These are phyloP conservation scores for Begonia peltatifolia DNA, from an alignment of 306 rosid species.

Conservation along the genomic window DNA sequence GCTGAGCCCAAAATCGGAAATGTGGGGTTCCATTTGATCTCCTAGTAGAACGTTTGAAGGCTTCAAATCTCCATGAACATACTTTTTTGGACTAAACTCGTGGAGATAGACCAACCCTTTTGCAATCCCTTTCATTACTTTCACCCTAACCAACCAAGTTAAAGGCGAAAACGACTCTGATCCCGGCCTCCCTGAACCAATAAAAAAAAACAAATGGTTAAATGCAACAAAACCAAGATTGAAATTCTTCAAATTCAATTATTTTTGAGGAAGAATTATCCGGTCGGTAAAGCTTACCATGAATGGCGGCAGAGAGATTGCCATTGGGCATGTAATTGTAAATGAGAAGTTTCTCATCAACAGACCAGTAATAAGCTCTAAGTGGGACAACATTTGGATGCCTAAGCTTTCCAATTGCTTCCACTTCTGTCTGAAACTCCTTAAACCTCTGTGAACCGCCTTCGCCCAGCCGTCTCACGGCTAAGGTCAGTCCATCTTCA, in stretches of 20 bases:
- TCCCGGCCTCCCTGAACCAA: constrained; percentile 65
- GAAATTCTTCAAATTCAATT: background rate
- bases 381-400: constrained; percentile 76
- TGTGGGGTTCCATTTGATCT: constrained; percentile 61
- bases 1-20: constrained; percentile 88
- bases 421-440: constrained; percentile 94
- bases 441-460: constrained; percentile 96
- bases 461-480: constrained; percentile 90
- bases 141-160: constrained; percentile 53
- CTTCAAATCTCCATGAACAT: constrained; percentile 94
- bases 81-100: constrained; percentile 90
- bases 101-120: constrained; percentile 82
- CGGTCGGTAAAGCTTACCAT: constrained; percentile 29
- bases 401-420: constrained; percentile 87
- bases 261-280: background rate
- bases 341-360: constrained; percentile 93
- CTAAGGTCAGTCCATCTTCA: constrained; percentile 76
- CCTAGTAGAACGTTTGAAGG: constrained; percentile 76
- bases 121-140: constrained; percentile 73
- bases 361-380: constrained; percentile 94
- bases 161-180: constrained; percentile 36
- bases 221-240: background rate
- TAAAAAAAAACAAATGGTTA: background rate
- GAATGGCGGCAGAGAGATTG: constrained; percentile 78
- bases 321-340: constrained; percentile 77